Evolutionary conservation across 306 rosid species (phyloP), one percentile per base, ranked within the genome.

Genomic region (Vicia faba): DNA sequence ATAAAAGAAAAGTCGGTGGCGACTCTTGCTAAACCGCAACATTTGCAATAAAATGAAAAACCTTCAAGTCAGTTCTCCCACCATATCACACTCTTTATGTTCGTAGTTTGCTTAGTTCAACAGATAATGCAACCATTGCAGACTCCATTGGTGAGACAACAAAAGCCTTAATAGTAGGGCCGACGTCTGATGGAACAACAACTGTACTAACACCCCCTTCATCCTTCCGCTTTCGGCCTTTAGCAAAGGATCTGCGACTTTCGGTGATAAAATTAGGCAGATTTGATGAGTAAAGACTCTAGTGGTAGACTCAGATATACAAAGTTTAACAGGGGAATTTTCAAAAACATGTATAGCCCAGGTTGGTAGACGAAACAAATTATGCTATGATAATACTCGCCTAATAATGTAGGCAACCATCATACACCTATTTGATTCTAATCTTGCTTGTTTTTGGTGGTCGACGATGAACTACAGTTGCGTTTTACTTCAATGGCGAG

Each of bases 81-180:
- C n/a, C n/a, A n/a, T n/a, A n/a, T n/a, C n/a, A n/a, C n/a, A n/a
- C 99, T 78, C 99, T 86, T 76, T 97, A 97, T 8, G 99, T 86
- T 23, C 97, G 71, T 39, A 86, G 86, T 63, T 93, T 90, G 83
- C 61, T 83, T 39, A 93, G 74, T 19, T 93, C 99, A 26, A 78
- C 80, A 1, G 88, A 83, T 69, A 93, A 81, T 33, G 97, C 95
- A 43, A 82, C 60, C 55, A 88, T 79, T 11, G 89, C 89, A 26
- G 95, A 83, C 73, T 93, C 95, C 99, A 93, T 93, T 75, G 75
- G 97, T 45, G 96, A 82, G 73, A 68, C 60, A 50, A 87, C 87
- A 66, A 48, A 90, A 45, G 84, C 88, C 86, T 81, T 90, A 48
- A 88, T 82, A 14, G 80, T 79, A 51, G 96, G 96, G 15, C 90